A percentile compares a stretch with the other conserved stretches of the same genome.
Evolutionary conservation across 768 basidiomycete species (phyloP).

Genomic region (Podaxis rugospora): DNA sequence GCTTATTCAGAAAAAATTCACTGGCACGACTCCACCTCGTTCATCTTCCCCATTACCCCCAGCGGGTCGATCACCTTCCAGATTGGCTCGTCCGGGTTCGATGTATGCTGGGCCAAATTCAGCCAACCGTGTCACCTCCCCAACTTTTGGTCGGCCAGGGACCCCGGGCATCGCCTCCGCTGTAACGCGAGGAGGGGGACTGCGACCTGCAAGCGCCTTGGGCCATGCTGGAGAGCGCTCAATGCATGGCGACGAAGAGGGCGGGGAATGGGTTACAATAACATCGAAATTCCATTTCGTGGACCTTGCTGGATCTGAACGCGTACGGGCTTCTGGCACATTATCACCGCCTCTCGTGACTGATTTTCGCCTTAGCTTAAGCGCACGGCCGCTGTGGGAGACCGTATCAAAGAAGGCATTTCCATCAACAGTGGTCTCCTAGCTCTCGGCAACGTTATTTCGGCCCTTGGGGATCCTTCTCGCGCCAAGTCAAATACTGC

Average conservation of each 20-base stretch:
- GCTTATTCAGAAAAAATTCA: constrained; percentile 84
- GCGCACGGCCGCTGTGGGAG: constrained; percentile 92
- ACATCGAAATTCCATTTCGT: constrained; percentile 98
- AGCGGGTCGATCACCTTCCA: constrained; percentile 65
- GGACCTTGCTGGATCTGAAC: constrained; percentile 94
- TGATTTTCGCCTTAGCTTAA: constrained; percentile 60
- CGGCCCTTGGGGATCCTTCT: constrained; percentile 91
- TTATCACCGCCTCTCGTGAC: constrained; percentile 8
- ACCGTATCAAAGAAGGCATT: constrained; percentile 98
- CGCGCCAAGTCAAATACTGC: constrained; percentile 80
- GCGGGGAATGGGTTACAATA: constrained; percentile 84
- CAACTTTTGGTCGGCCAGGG: constrained; percentile 70
- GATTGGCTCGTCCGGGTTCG: constrained; percentile 81
- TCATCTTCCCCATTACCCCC: constrained; percentile 76
- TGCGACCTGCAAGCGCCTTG: constrained; percentile 79
- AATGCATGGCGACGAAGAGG: constrained; percentile 47
- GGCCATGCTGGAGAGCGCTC: constrained; percentile 58
- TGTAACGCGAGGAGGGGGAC: constrained; percentile 54
- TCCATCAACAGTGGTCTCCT: constrained; percentile 96
- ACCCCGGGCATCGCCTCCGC: constrained; percentile 79
- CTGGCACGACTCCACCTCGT: constrained; percentile 65
- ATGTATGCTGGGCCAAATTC: constrained; percentile 46
- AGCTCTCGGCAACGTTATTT: constrained; percentile 97
- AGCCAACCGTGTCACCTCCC: constrained; percentile 63
- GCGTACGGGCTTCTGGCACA: constrained; percentile 45